phyloP scores from a whole-genome alignment of 2,329 filamentous ascomycete genomes.

The Colletotrichum costaricense region DNA sequence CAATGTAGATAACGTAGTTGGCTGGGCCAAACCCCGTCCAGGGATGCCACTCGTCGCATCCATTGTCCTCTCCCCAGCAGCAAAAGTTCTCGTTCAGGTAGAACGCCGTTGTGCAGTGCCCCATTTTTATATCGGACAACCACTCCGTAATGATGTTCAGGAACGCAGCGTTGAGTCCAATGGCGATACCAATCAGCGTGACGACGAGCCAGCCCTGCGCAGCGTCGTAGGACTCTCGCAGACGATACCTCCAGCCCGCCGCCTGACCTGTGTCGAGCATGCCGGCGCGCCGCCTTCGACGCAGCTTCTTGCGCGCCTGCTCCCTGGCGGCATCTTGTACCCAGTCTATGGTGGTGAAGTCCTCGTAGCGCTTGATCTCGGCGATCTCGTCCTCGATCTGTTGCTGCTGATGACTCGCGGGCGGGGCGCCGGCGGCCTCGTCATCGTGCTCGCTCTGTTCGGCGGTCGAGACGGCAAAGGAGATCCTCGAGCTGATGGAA shows the following conservation, averaged over 20 bases:
- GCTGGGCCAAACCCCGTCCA: slow-evolving; percentile 84
- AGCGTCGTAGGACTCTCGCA: slow-evolving; percentile 92
- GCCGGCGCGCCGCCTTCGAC: slow-evolving; percentile 77
- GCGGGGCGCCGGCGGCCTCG: slow-evolving; percentile 52
- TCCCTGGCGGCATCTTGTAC: slow-evolving; percentile 96
- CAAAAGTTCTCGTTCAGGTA: slow-evolving; percentile 98
- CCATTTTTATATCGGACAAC: slow-evolving; percentile 94
- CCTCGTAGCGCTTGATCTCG: slow-evolving; percentile 98
- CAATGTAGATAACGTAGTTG: slow-evolving; percentile 90
- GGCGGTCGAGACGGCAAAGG: slow-evolving; percentile 73
- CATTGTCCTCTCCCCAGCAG: slow-evolving; percentile 94
- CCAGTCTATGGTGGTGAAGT: slow-evolving; percentile 99
- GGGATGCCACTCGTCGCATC: slow-evolving; percentile 87
- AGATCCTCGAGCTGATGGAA: slow-evolving; percentile 73
- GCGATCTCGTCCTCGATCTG: slow-evolving; percentile 94
- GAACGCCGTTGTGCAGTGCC: slow-evolving; percentile 95
- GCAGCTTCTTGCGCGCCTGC: slow-evolving; percentile 81
- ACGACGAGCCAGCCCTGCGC: slow-evolving; percentile 98
- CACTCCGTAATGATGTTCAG: slow-evolving; percentile 97
- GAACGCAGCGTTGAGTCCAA: slow-evolving; percentile 92
- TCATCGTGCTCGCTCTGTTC: slow-evolving; percentile 70
- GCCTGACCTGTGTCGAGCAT: slow-evolving; percentile 76
- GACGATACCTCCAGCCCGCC: slow-evolving; percentile 80
- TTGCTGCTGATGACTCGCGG: slow-evolving; percentile 56
- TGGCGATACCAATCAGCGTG: slow-evolving; percentile 90